A percentile compares a stretch with the other conserved stretches of the same genome.
Evolutionary conservation across 306 rosid species (phyloP).

Genomic region (Prunus mume): DNA sequence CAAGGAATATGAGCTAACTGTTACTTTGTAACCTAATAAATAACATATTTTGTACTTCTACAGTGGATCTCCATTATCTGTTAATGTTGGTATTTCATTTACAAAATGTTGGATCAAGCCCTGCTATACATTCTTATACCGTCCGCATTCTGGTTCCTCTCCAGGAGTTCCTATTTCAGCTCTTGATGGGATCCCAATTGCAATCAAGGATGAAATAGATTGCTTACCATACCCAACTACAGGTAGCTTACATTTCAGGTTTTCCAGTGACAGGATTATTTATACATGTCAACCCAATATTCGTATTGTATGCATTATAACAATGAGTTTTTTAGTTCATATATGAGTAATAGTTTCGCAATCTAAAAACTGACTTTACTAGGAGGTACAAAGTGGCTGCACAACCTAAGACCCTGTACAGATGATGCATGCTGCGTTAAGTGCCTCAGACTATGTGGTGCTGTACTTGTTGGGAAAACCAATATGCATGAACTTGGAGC

Average conservation of each 20-base stretch:
- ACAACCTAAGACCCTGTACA: constrained; percentile 63
- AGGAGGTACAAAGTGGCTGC: constrained; percentile 96
- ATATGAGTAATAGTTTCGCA: neutral
- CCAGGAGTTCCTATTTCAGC: constrained; percentile 74
- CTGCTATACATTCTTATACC: neutral
- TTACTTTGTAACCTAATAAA: neutral
- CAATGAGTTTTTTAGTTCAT: neutral
- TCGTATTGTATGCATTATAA: neutral
- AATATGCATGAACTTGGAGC: constrained; percentile 99
- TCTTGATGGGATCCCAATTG: constrained; percentile 82
- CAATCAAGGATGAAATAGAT: constrained; percentile 92
- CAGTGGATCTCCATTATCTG: neutral
- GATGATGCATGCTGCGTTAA: constrained; percentile 82
- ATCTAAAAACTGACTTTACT: constrained; percentile 17
- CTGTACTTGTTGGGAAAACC: constrained; percentile 83
- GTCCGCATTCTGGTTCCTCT: constrained; percentile 11
- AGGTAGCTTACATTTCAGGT: constrained; percentile 40
- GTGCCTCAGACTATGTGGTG: constrained; percentile 73
- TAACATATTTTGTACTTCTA: too few relatives aligned
- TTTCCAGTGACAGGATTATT: neutral
- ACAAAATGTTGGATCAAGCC: neutral
- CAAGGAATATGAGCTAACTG: neutral
- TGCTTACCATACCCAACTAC: constrained; percentile 93
- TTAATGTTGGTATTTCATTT: neutral
- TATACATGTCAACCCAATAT: neutral